Evolutionary conservation across 2,329 filamentous ascomycete species (phyloP).

Genomic region (Aspergillus amoenus): DNA sequence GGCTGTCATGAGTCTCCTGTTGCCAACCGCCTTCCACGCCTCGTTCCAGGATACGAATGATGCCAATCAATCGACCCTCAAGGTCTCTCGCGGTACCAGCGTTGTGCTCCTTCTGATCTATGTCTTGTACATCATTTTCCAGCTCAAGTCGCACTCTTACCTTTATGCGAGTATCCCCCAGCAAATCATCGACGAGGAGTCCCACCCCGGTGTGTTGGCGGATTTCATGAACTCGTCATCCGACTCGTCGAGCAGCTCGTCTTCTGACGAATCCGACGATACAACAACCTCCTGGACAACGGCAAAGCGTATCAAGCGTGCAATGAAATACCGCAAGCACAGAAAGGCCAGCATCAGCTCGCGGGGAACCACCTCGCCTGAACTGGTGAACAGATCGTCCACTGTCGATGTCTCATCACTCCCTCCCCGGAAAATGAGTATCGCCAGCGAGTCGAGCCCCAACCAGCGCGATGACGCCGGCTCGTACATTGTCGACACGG

Average conservation of each 20-base stretch:
- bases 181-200: slow-evolving; percentile 88
- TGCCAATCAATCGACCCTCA: slow-evolving; percentile 71
- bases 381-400: slow-evolving; percentile 25
- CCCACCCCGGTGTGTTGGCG: slow-evolving; percentile 78
- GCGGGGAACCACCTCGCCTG: slow-evolving; percentile 43
- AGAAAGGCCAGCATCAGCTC: slow-evolving; percentile 77
- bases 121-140: slow-evolving; percentile 79
- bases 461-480: slow-evolving; percentile 22
- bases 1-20: slow-evolving; percentile 82
- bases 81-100: slow-evolving; percentile 86
- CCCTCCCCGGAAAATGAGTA: slow-evolving; percentile 18
- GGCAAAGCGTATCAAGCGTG: slow-evolving; percentile 72
- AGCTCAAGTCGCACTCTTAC: slow-evolving; percentile 88
- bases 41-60: slow-evolving; percentile 65
- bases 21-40: slow-evolving; percentile 90
- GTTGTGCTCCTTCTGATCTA: slow-evolving; percentile 82
- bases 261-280: slow-evolving; percentile 66
- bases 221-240: slow-evolving; percentile 69
- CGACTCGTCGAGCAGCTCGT: slow-evolving; percentile 50
- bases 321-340: slow-evolving; percentile 67
- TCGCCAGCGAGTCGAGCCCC: slow-evolving; percentile 23
- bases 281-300: slow-evolving; percentile 69
- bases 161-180: slow-evolving; percentile 92
- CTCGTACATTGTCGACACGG: slow-evolving; percentile 23
- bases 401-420: slow-evolving; percentile 16